Evolutionary conservation across 371 early-diverging fungal genomes (phyloP).

Genomic region (Basidiobolus meristosporus): DNA sequence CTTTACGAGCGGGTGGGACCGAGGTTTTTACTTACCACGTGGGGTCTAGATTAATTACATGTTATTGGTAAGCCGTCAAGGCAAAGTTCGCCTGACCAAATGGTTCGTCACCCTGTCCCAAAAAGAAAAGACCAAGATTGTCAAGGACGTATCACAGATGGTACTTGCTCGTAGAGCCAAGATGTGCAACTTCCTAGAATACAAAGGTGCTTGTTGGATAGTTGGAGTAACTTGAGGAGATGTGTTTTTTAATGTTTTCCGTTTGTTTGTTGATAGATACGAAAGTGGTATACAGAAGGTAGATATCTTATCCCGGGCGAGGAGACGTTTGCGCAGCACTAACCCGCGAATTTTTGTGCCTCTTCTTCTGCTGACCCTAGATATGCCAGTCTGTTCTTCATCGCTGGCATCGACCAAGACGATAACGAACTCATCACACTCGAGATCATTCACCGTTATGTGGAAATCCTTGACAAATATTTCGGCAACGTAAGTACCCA

Average conservation of each 20-base stretch:
- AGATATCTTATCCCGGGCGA: not conserved
- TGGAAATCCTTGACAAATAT: constrained; percentile 90
- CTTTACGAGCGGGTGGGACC: too few relatives aligned
- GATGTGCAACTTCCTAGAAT: constrained; percentile 95
- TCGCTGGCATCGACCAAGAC: constrained; percentile 75
- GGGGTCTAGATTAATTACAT: constrained; percentile 55
- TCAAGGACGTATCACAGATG: constrained; percentile 82
- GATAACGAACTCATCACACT: constrained; percentile 88
- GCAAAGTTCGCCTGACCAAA: constrained; percentile 85
- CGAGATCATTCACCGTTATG: constrained; percentile 93
- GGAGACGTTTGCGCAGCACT: not conserved
- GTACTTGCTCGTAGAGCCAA: constrained; percentile 79
- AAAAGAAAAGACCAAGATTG: constrained; percentile 86
- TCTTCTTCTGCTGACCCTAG: too few relatives aligned
- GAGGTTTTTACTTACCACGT: too few relatives aligned
- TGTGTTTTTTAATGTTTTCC: not conserved
- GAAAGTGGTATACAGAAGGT: constrained; percentile 85
- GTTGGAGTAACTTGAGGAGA: not conserved
- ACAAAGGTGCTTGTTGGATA: constrained; percentile 42
- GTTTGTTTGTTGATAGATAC: constrained; percentile 31
- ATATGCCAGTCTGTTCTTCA: constrained; percentile 90
- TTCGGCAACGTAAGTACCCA: constrained; percentile 70
- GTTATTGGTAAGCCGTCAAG: constrained; percentile 46
- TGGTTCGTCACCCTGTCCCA: constrained; percentile 83
- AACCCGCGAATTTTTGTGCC: constrained; percentile 1